phyloP scores from a whole-genome alignment of 768 basidiomycete species.

The Naganishia kalamii region DNA sequence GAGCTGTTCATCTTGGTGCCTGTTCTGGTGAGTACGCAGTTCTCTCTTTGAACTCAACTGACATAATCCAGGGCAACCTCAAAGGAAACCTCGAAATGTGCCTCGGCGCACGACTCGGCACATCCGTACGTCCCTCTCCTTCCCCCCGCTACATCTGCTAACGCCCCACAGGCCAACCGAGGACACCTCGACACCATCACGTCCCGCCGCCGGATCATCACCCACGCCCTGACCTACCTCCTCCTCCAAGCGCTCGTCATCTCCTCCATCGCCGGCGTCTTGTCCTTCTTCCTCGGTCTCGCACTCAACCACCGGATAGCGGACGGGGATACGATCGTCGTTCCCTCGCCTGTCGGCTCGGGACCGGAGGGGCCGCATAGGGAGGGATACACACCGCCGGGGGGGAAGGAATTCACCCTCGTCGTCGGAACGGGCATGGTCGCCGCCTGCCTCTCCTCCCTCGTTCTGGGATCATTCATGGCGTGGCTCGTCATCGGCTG shows the following conservation, averaged over 20 bases:
- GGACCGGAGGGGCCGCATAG: slow-evolving; percentile 1
- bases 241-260: slow-evolving; percentile 91
- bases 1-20: slow-evolving; percentile 96
- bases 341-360: slow-evolving; percentile 4
- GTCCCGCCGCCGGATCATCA: slow-evolving; percentile 60
- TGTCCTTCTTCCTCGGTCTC: slow-evolving; percentile 67
- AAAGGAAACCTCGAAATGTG: slow-evolving; percentile 99
- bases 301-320: slow-evolving; percentile 44
- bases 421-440: slow-evolving; percentile 58
- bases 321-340: slow-evolving; percentile 22
- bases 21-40: slow-evolving; percentile 56
- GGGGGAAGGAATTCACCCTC: slow-evolving; percentile 48
- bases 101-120: slow-evolving; percentile 87
- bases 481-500: slow-evolving; percentile 72
- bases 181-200: slow-evolving; percentile 75
- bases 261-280: slow-evolving; percentile 73
- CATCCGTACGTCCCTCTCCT: slow-evolving; percentile 53
- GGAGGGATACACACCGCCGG: slow-evolving; percentile 45
- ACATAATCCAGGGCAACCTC: slow-evolving; percentile 55
- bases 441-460: slow-evolving; percentile 67
- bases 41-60: neutral
- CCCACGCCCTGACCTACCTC: slow-evolving; percentile 75
- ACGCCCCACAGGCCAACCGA: slow-evolving; percentile 58
- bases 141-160: neutral
- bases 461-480: slow-evolving; percentile 89